Conservation (phyloP, 1,139 yeast genomes). For the Geotrichum australiense region DNA sequence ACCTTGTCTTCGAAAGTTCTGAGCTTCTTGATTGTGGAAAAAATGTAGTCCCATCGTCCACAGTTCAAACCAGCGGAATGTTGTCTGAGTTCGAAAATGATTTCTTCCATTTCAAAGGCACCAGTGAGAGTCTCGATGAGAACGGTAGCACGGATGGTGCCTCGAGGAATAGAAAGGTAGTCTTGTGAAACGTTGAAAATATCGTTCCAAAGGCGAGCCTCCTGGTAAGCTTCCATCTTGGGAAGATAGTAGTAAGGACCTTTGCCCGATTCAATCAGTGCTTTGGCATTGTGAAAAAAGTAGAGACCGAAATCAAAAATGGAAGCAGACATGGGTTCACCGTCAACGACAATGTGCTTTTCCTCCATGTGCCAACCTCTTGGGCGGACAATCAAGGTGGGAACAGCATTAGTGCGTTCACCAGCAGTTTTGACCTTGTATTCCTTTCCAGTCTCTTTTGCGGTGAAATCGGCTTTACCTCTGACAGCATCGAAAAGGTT, state of each 20-base stretch:
- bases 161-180: constrained; percentile 52
- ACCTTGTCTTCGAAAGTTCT: constrained; percentile 53
- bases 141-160: constrained; percentile 67
- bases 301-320: constrained; percentile 70
- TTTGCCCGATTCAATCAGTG: constrained; percentile 48
- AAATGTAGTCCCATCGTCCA: constrained; percentile 77
- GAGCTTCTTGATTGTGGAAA: constrained; percentile 60
- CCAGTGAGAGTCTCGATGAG: constrained; percentile 68
- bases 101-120: constrained; percentile 74
- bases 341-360: constrained; percentile 63
- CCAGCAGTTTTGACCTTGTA: constrained; percentile 42
- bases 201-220: constrained; percentile 72
- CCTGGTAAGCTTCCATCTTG: constrained; percentile 70
- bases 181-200: constrained; percentile 62
- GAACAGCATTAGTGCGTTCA: constrained; percentile 36
- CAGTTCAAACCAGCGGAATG: constrained; percentile 72
- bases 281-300: constrained; percentile 64
- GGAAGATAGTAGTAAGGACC: constrained; percentile 75
- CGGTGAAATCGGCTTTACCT: constrained; percentile 45
- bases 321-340: constrained; percentile 65
- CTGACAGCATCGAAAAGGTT: constrained; percentile 65
- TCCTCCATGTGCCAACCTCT: constrained; percentile 80
- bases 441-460: constrained; percentile 45
- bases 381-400: constrained; percentile 73
- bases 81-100: constrained; percentile 62